These are phyloP conservation scores for Geotrichum phurueaensis DNA, from an alignment of 1,139 yeast genomes.

Conservation along the genomic window DNA sequence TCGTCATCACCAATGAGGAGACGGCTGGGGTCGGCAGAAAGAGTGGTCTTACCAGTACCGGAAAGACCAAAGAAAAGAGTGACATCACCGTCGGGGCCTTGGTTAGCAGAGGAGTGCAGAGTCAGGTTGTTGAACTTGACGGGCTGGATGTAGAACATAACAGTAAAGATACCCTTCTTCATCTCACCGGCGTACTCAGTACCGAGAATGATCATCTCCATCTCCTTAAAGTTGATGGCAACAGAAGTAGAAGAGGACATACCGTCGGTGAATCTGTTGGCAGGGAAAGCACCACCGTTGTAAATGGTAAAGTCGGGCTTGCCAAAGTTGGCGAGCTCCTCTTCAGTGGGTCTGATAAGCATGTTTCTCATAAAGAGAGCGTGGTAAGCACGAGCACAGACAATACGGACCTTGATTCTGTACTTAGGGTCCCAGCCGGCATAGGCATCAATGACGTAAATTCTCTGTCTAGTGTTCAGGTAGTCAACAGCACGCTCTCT, in stretches of 20 bases:
- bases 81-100: slow-evolving; percentile 75
- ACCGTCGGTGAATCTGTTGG: slow-evolving; percentile 92
- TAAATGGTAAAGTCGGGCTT: slow-evolving; percentile 98
- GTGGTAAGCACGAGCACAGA: slow-evolving; percentile 98
- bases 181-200: slow-evolving; percentile 99
- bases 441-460: slow-evolving; percentile 91
- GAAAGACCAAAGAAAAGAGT: slow-evolving; percentile 94
- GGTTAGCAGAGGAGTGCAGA: slow-evolving; percentile 92
- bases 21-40: slow-evolving; percentile 95
- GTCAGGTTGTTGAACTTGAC: slow-evolving; percentile 87
- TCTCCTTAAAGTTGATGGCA: slow-evolving; percentile 91
- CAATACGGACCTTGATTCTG: slow-evolving; percentile 93
- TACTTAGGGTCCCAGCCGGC: slow-evolving; percentile 99
- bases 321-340: slow-evolving; percentile 84
- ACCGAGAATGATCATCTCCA: slow-evolving; percentile 98
- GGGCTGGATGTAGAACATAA: slow-evolving; percentile 98
- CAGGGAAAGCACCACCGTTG: slow-evolving; percentile 99
- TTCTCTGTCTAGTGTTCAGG: slow-evolving; percentile 90
- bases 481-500: slow-evolving; percentile 96
- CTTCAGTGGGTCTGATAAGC: slow-evolving; percentile 91
- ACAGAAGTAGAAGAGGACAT: slow-evolving; percentile 96
- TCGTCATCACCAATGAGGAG: slow-evolving; percentile 96
- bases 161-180: slow-evolving; percentile 99
- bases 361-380: slow-evolving; percentile 97
- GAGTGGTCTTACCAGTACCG: slow-evolving; percentile 97